Base-by-base conservation (phyloP, 1,139 yeast species). In the Suhomyces guaymorum region DNA sequence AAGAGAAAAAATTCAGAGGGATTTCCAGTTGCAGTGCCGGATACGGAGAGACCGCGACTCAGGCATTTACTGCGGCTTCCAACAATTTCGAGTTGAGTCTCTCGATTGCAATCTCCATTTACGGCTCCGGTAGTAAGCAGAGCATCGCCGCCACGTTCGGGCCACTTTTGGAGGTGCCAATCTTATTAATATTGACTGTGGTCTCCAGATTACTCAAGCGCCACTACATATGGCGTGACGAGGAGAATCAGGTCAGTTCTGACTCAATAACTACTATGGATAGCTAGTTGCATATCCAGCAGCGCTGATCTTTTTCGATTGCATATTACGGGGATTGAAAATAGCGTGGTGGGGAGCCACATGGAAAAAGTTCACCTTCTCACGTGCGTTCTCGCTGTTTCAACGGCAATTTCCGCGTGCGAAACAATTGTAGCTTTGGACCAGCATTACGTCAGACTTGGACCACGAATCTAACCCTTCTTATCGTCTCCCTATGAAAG, bases 111-210 rank as follows among this genome's bases (percentile, higher is more conserved):
- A 71, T 74, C 10, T 67, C 80, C 0, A 47, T 74, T 6, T 78
- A 71, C 55, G 83, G 83, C 2, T 57, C 66, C 17, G 73, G 73
- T 4, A 70, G 78, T 43, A 63, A 72, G 37, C 73, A 78, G 48
- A 75, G 82, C 2, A 64, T 78, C 31, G 82, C 83, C 3, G 76
- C 82, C 2, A 75, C 81, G 0, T 74, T 75, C 51, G 83, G 82
- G 1, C 82, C 83, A 2, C 57, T 78, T 25, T 52, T 41, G n/a
- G 45, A 36, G 27, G 43, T 37, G 22, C 44, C 46, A 9, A 26
- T 37, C 4, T 55, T 78, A 30, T 52, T 78, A 37, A 34, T 59
- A 1, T 51, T 77, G 23, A 66, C 75, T 9, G 61, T 69, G 44
- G 62, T 71, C 5, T 68, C 75, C 7, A 61, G 58, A 42, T 61